phyloP scores from a whole-genome alignment of 257 asterid genomes.

The Solanum pimpinellifolium region DNA sequence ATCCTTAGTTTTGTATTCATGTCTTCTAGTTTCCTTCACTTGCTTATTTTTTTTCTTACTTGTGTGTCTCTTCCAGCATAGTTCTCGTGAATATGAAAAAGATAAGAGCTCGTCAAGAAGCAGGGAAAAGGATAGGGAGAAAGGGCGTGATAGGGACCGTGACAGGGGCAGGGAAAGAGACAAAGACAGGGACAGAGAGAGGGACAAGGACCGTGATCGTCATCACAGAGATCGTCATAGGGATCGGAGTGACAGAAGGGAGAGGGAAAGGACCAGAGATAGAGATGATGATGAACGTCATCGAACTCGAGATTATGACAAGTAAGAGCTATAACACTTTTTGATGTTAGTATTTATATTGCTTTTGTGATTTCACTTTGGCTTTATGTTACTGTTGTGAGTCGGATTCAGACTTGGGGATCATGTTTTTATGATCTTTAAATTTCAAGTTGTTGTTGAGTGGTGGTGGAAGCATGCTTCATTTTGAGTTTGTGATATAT shows the following conservation, averaged over 20 bases:
- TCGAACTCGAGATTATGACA: conserved; percentile 60
- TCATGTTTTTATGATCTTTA: neutral
- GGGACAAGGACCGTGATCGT: conserved; percentile 55
- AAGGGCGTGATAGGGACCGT: conserved; percentile 20
- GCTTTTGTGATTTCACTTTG: neutral
- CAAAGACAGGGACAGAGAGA: conserved; percentile 28
- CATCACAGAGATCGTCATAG: conserved; percentile 59
- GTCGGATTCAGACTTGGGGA: neutral
- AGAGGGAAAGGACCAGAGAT: conserved; percentile 65
- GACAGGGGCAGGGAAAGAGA: conserved; percentile 25
- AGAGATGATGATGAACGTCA: conserved; percentile 49
- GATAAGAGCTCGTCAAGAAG: conserved; percentile 42
- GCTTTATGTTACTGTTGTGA: neutral
- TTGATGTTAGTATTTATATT: neutral
- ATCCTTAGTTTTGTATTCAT: neutral
- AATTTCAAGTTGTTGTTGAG: neutral
- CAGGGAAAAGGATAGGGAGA: conserved; percentile 22
- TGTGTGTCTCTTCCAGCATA: conserved; percentile 31
- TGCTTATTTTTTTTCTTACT: neutral
- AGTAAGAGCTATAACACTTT: conserved; percentile 27
- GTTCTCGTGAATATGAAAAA: conserved; percentile 35
- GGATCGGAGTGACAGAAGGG: conserved; percentile 61
- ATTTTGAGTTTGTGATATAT: neutral
- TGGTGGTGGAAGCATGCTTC: neutral
- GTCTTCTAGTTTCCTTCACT: neutral